Base-by-base conservation (phyloP, 129 eudicot genomes). In the Saposhnikovia divaricata region DNA sequence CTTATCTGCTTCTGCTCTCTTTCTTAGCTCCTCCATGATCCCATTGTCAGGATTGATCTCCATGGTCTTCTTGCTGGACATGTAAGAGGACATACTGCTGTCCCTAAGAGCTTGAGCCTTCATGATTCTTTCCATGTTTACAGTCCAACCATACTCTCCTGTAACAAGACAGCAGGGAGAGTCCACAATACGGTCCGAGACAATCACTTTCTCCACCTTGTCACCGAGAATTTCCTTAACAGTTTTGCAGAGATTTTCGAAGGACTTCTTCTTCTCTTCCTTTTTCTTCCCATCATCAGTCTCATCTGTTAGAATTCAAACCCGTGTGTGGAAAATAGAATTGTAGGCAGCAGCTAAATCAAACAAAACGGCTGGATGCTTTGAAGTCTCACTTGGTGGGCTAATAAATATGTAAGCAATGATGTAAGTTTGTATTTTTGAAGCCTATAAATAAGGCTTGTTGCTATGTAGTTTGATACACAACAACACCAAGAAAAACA, bases 31-130 rank as follows among this genome's bases (percentile, higher is more conserved):
- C 86, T 91, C 98, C 98, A 93, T 91, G 72, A 93, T 93, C 1
- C 95, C 87, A 76, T 93, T 93, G 55, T 93, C 98, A 3, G 97
- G 97, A 75, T 93, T 93, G 31, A 93, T 93, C 85, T 93, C 97
- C 98, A 93, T 93, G 0, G 98, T 93, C 89, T 93, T 93, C 95
- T 93, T 91, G 84, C 98, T 93, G 0, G 95, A 89, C 98, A 93
- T 91, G 86, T 93, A 93, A 0, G 94, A 81, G 4, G 95, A 80
- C 98, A 93, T 93, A 85, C 94, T 93, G 74, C 89, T 89, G 81
- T 89, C 97, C 83, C 97, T 88, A 31, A 93, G 55, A 2, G 98
- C 96, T 66, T 93, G 98, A 27, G 98, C 98, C 88, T 93, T 93
- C 96, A 89, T 93, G 13, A 93, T 90, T 83, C 98, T 89, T 81